Evolutionary conservation across 2,329 filamentous ascomycete genomes (phyloP), one percentile per base, ranked within the genome.

Genomic region (Nigrospora osmanthi): DNA sequence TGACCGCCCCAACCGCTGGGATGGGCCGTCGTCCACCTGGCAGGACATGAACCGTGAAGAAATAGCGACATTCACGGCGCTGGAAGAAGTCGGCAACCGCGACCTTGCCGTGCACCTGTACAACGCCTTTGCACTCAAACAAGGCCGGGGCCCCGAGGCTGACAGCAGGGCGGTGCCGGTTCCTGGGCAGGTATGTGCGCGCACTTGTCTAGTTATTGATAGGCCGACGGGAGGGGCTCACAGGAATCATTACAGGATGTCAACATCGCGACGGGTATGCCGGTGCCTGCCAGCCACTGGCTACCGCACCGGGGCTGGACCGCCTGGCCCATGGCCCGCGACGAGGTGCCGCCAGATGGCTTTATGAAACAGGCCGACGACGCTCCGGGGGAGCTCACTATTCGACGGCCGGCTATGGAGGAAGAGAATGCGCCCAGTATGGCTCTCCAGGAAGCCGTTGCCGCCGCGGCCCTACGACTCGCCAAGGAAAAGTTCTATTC

Each of bases 91-190:
- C 14, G 72, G 78, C 33, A 77, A 83, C 35, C 70, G 75, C 43
- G 83, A 96, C 58, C 67, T 96, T 11, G 72, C 79, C 0, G 66
- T 83, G 38, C 90, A 95, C 65, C 68, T 96, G 6, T 95, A 87
- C 66, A 88, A 93, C 62, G 74, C 84, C 0, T 84, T 85, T 65
- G 76, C 76, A 33, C 68, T 94, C 44, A 89, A 84, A 61, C 65
- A 73, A 15, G 48, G 54, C 23, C 5, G 23, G 23, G 23, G 23
- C 23, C 7, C 23, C 23, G 23, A 28, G 23, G 23, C 23, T 10
- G 10, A 28, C 23, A 28, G 10, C 23, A 28, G 23, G 6, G 23
- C 23, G 7, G 23, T 28, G 23, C 23, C 23, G 23, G 23, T 28
- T 28, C 9, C 23, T 10, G 23, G 23, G 10, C 23, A 28, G 23